Evolutionary conservation across 352 stramenopile species (phyloP).

Genomic region (Stephanocyclus meneghinianus): DNA sequence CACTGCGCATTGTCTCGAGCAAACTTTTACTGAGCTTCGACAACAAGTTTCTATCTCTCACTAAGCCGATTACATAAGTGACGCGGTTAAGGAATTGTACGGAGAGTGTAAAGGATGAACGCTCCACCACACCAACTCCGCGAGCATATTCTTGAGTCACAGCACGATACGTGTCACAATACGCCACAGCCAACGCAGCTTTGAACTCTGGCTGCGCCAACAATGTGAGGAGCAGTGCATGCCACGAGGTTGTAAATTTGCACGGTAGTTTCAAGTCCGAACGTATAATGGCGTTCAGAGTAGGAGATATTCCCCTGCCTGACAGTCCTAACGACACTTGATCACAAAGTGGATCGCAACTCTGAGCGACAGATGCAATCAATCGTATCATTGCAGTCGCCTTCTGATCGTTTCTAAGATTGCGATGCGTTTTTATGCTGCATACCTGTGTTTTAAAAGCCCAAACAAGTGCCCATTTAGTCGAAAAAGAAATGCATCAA

Average conservation of each 20-base stretch:
- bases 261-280: slow-evolving; percentile 77
- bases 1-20: slow-evolving; percentile 63
- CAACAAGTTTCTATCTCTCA: slow-evolving; percentile 73
- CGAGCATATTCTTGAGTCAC: slow-evolving; percentile 81
- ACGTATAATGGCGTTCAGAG: slow-evolving; percentile 63
- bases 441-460: slow-evolving; percentile 34
- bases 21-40: slow-evolving; percentile 65
- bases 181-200: slow-evolving; percentile 90
- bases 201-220: slow-evolving; percentile 97
- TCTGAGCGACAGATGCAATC: slow-evolving; percentile 57
- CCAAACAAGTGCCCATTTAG: neutral
- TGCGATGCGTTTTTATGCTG: slow-evolving; percentile 67
- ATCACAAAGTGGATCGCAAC: slow-evolving; percentile 77
- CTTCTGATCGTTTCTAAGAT: slow-evolving; percentile 71
- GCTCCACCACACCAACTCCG: slow-evolving; percentile 82
- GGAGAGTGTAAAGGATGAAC: slow-evolving; percentile 88
- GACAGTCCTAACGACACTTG: slow-evolving; percentile 62
- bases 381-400: slow-evolving; percentile 68
- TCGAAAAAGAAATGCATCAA: no score
- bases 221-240: slow-evolving; percentile 93
- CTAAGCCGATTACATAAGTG: slow-evolving; percentile 89
- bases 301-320: slow-evolving; percentile 19
- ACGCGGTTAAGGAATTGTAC: slow-evolving; percentile 99
- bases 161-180: slow-evolving; percentile 90
- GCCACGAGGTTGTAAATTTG: slow-evolving; percentile 72